Evolutionary conservation across 345 rosid genomes (phyloP).

Genomic region (Rhodomyrtus tomentosa): DNA sequence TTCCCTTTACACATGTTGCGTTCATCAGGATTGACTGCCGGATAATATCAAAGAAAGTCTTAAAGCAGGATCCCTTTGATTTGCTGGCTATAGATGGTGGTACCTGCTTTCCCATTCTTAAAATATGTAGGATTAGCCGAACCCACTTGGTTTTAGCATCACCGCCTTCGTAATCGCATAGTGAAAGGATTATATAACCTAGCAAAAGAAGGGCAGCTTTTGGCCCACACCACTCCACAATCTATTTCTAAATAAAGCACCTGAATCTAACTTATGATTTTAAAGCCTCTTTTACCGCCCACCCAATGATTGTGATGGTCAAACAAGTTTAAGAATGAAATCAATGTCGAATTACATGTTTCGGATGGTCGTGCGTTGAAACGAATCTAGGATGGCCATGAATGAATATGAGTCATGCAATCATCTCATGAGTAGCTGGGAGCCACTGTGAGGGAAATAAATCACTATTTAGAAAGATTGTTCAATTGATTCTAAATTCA

Average conservation of each 20-base stretch:
- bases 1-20: background rate
- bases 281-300: background rate
- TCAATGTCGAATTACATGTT: background rate
- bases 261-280: background rate
- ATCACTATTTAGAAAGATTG: background rate
- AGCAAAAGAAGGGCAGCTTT: background rate
- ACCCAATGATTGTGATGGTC: background rate
- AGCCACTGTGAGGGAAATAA: background rate
- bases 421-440: background rate
- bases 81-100: background rate
- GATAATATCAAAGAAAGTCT: background rate
- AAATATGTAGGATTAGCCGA: background rate
- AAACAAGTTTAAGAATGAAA: background rate
- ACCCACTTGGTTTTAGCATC: background rate
- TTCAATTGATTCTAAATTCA: background rate
- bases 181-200: background rate
- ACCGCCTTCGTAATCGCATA: background rate
- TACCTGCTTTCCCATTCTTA: background rate
- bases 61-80: background rate
- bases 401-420: background rate
- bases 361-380: background rate
- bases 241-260: background rate
- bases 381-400: background rate
- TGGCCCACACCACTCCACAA: background rate
- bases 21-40: background rate